phyloP scores from a whole-genome alignment of 2,329 filamentous ascomycete genomes.

The Esteya vermicola region DNA sequence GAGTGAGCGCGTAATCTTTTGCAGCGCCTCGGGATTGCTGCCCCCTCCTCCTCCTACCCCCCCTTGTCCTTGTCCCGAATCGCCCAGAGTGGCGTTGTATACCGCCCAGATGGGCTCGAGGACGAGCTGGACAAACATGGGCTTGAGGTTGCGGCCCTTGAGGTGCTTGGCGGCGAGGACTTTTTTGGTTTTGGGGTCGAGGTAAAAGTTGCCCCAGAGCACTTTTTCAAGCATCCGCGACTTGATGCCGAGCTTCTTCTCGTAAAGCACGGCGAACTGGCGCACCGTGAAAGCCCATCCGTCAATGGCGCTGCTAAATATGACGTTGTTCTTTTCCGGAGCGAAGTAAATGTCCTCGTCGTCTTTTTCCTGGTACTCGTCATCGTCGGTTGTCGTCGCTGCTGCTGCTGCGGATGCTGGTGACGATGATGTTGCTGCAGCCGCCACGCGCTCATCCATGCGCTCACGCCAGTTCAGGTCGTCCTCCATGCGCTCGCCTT shows the following conservation, averaged over 20 bases:
- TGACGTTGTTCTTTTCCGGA: slow-evolving; percentile 96
- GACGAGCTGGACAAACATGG: slow-evolving; percentile 94
- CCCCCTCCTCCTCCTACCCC: too few relatives aligned
- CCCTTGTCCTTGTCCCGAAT: slow-evolving; percentile 68
- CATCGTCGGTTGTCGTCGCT: slow-evolving; percentile 58
- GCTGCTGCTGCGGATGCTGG: slow-evolving; percentile 12
- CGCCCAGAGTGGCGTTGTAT: slow-evolving; percentile 78
- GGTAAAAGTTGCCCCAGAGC: slow-evolving; percentile 90
- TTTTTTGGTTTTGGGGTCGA: slow-evolving; percentile 94
- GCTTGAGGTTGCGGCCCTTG: slow-evolving; percentile 81
- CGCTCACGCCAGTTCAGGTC: slow-evolving; percentile 90
- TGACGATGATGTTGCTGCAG: too few relatives aligned
- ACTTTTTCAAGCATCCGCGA: slow-evolving; percentile 78
- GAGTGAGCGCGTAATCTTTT: slow-evolving; percentile 91
- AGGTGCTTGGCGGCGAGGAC: slow-evolving; percentile 82
- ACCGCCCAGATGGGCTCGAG: slow-evolving; percentile 93
- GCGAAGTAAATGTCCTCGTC: slow-evolving; percentile 98
- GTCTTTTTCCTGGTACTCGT: slow-evolving; percentile 75
- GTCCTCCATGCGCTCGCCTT: slow-evolving; percentile 96
- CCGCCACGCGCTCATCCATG: slow-evolving; percentile 74
- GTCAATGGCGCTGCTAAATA: slow-evolving; percentile 93
- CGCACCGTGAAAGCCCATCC: slow-evolving; percentile 98
- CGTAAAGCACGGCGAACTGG: slow-evolving; percentile 86
- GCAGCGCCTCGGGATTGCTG: slow-evolving; percentile 62
- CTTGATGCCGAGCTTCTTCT: slow-evolving; percentile 95